Base-by-base conservation (phyloP, 2,329 filamentous ascomycete genomes). In the Zasmidium cellare region DNA sequence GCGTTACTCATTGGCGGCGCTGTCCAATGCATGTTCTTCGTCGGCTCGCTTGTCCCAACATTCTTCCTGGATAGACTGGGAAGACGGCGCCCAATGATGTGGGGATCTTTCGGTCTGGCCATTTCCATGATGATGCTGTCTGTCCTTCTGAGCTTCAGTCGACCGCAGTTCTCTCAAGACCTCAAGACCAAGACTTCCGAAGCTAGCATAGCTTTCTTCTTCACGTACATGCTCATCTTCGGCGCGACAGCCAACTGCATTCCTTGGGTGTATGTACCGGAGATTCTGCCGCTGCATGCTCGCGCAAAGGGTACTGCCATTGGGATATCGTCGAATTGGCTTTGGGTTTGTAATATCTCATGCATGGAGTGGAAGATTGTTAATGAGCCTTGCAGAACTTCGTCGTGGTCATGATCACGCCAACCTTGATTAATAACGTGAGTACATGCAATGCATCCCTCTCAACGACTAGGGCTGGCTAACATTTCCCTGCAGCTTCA, bases 321-420 rank as follows among this genome's bases (percentile, higher is more conserved):
- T 31, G 79, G 78, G 1, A 79, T 80, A 25, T 77, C 75, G 0
- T 72, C 75, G 1, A 81, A 82, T 60, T 82, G 79, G 80, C 72
- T 80, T 5, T 78, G 75, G 73, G 66, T 70, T 61, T 35, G 67
- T 50, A 45, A 31, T 5, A 11, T 54, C 41, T 16, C 31, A 46
- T 7, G 7, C 11, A 3, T 9, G 23, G 16, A 56, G 18, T 20
- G 9, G 19, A 28, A 19, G 69, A 63, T 14, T 45, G 45, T 56
- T 57, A 18, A 64, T 53, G 11, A 9, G 18, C 51, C 9, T 19
- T 50, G 9, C 56, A 69, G 74, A 81, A 80, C 61, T 81, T 81
- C 61, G 76, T 81, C 55, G 73, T 79, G 46, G 79, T 82, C 2
- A 80, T 82, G 79, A 79, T 84, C 18, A 83, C 80, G 0, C 80